These are phyloP conservation scores for Polygonum aviculare DNA, from an alignment of 148 eudicot genomes.

Conservation along the genomic window DNA sequence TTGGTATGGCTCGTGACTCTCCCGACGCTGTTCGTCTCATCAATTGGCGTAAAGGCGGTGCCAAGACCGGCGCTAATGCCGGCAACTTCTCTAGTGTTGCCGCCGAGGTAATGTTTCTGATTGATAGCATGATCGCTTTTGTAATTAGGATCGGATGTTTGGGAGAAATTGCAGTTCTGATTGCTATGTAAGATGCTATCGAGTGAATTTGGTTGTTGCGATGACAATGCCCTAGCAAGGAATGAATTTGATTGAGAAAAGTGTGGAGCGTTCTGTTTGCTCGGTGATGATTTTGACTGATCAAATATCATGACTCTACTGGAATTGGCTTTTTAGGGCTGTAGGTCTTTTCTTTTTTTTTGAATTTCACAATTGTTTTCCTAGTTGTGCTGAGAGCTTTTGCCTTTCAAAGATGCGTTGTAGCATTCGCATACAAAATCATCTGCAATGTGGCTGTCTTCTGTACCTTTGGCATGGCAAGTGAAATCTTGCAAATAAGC, in stretches of 20 bases:
- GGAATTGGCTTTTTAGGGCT: background rate
- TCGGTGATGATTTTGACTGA: background rate
- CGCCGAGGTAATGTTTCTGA: constrained; percentile 30
- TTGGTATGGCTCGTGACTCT: constrained; percentile 72
- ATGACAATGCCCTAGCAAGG: background rate
- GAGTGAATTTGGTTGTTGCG: background rate
- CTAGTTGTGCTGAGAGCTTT: background rate
- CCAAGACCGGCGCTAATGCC: constrained; percentile 47
- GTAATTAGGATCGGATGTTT: background rate
- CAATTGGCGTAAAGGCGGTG: constrained; percentile 89
- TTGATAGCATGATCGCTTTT: background rate
- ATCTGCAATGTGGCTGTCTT: background rate
- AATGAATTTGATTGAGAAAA: background rate
- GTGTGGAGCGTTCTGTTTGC: background rate
- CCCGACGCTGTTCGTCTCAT: constrained; percentile 56
- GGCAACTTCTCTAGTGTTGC: constrained; percentile 79
- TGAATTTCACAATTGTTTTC: background rate
- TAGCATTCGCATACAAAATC: background rate
- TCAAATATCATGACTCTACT: background rate
- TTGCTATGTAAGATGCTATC: background rate
- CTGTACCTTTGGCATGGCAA: background rate
- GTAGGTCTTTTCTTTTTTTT: no score
- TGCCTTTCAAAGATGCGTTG: background rate
- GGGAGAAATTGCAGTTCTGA: background rate
- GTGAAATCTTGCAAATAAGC: background rate